Evolutionary conservation across 257 asterid genomes (phyloP), one percentile per base, ranked within the genome.

Genomic region (Dorcoceras hygrometricum): DNA sequence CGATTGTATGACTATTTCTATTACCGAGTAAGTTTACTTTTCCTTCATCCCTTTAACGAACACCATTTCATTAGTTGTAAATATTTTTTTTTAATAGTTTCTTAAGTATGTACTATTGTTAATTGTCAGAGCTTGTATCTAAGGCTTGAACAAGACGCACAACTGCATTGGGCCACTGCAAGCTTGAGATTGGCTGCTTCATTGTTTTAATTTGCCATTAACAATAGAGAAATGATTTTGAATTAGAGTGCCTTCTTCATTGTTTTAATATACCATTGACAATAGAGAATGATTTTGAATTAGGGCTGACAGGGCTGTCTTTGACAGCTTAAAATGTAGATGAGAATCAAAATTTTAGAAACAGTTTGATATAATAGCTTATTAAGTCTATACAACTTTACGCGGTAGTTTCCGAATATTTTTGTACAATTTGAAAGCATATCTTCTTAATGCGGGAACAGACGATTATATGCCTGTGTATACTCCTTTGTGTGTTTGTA

Each of bases 1-100:
- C 89, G 99, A 67, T 74, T 93, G 83, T 93, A 93, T 71, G 99
- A 93, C 79, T 93, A 90, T 75, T 93, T 93, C 77, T 93, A 93
- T 76, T 90, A 90, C 68, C 82, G 99, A 63, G 98, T 93, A 85
- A 88, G 98, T 82, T 67, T 48, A 61, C 68, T 31, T 68, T 71
- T 46, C 64, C 26, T 54, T 43, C 26, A 32, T 67, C 53, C 32
- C 39, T 64, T 34, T 26, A 32, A 65, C 34, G 20, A 24, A 16
- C 59, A 57, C 14, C 31, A 3, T n/a, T 59, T 2, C 53, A 50
- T 57, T 58, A 58, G 18, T 31, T 57, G 36, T 56, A 29, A 23
- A 20, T n/a, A 27, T 60, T 34, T 65, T 31, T 62, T 36, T 26
- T 20, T 51, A 8, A 50, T 29, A 18, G 34, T 58, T 69, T 4